A percentile compares a stretch with the other conserved stretches of the same genome.
Evolutionary conservation across 163 green algal species (phyloP).

Genomic region (Coccomyxa subellipsoidea): DNA sequence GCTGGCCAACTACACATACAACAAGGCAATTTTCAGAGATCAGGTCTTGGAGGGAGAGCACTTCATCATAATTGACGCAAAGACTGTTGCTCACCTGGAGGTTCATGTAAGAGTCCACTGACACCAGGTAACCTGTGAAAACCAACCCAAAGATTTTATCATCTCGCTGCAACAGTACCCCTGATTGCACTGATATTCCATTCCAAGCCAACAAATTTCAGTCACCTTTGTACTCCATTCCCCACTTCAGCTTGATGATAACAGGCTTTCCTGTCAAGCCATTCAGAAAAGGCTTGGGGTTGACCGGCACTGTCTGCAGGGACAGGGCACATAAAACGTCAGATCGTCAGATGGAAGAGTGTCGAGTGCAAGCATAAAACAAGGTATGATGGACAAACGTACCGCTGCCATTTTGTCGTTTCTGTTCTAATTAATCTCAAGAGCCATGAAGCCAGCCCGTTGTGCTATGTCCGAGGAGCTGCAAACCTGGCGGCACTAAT

Average conservation of each 20-base stretch:
- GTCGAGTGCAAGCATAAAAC: too few species aligned
- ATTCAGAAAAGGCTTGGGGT: conserved; percentile 97
- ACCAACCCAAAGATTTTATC: too few species aligned
- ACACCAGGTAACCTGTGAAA: conserved; percentile 87
- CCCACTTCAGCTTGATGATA: conserved; percentile 98
- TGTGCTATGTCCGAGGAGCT: too few species aligned
- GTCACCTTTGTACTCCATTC: conserved; percentile 97
- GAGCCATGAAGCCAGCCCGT: too few species aligned
- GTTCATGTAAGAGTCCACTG: conserved; percentile 97
- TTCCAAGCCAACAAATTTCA: too few species aligned
- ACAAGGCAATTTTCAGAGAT: neutral
- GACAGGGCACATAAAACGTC: neutral
- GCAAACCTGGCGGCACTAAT: too few species aligned
- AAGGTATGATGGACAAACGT: too few species aligned
- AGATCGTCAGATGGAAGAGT: too few species aligned
- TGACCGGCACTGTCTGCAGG: conserved; percentile 76
- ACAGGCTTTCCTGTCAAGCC: conserved; percentile 95
- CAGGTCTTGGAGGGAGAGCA: neutral
- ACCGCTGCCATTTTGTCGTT: neutral
- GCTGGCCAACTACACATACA: conserved; percentile 81
- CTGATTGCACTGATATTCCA: too few species aligned
- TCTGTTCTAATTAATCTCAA: neutral
- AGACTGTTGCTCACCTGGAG: conserved; percentile 48
- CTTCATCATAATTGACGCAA: neutral
- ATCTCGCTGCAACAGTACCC: too few species aligned